These are phyloP conservation scores for Ascomycota sp. DNA, from an alignment of 2,329 filamentous ascomycete genomes.

Conservation along the genomic window DNA sequence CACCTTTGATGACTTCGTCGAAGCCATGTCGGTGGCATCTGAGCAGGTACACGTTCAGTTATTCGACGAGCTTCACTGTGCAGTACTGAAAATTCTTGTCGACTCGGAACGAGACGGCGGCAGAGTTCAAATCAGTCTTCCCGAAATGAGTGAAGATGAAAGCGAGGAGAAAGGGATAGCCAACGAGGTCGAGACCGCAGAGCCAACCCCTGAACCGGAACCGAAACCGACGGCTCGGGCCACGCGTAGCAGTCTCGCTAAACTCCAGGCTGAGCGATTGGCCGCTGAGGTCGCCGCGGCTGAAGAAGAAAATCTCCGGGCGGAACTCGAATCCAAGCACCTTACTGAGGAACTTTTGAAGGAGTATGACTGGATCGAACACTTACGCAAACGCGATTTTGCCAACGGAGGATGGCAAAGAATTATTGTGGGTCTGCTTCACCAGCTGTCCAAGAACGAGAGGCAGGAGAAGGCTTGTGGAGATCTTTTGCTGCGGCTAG, in stretches of 20 bases:
- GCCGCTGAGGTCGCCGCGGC: conserved; percentile 37
- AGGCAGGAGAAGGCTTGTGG: conserved; percentile 54
- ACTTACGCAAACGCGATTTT: conserved; percentile 68
- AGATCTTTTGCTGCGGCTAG: conserved; percentile 59
- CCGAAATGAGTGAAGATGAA: conserved; percentile 51
- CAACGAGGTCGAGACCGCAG: conserved; percentile 29
- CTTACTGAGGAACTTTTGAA: conserved; percentile 57
- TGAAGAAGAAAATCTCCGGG: conserved; percentile 25
- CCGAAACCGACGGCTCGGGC: conserved; percentile 47
- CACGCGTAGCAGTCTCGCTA: conserved; percentile 70
- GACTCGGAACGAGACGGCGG: conserved; percentile 55
- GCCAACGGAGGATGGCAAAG: conserved; percentile 77
- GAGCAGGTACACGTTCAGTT: conserved; percentile 61
- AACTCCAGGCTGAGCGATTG: conserved; percentile 52
- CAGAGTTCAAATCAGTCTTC: conserved; percentile 58
- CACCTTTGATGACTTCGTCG: conserved; percentile 88
- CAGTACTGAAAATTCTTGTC: conserved; percentile 72
- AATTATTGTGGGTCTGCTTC: conserved; percentile 68
- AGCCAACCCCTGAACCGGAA: conserved; percentile 50
- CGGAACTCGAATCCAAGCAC: conserved; percentile 32
- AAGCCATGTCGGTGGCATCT: conserved; percentile 63
- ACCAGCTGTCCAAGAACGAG: conserved; percentile 64
- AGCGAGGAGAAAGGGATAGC: conserved; percentile 44
- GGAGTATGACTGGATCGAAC: conserved; percentile 67
- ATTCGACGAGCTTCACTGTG: conserved; percentile 79